Evolutionary conservation across 805 yeast species (phyloP).

Genomic region (Metschnikowia picachoensis): DNA sequence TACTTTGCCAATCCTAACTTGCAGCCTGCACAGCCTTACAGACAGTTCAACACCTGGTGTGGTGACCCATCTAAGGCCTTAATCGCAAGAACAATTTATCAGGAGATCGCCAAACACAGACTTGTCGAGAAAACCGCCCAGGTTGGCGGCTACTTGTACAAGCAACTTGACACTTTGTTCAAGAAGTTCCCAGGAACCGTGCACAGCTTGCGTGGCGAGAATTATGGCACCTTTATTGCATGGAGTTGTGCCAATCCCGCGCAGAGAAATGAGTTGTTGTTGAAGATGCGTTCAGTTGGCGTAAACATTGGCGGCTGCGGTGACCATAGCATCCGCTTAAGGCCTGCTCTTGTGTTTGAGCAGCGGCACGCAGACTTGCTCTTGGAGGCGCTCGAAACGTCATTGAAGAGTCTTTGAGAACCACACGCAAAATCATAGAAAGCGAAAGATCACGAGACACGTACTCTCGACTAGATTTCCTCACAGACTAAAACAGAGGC

Average conservation of each 20-base stretch:
- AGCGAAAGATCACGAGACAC: too few relatives aligned
- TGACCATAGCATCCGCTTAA: constrained; percentile 52
- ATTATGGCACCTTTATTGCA: constrained; percentile 63
- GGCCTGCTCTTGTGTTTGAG: constrained; percentile 63
- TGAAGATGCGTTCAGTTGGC: constrained; percentile 46
- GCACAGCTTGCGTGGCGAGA: constrained; percentile 56
- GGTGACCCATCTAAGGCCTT: constrained; percentile 71
- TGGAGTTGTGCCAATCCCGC: constrained; percentile 49
- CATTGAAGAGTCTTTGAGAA: constrained; percentile 4
- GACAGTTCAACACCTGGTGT: constrained; percentile 78
- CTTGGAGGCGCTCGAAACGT: constrained; percentile 36
- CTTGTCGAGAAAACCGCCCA: constrained; percentile 46
- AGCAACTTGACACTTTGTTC: constrained; percentile 37
- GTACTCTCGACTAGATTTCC: too few relatives aligned
- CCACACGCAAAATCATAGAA: too few relatives aligned
- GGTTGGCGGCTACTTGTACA: constrained; percentile 53
- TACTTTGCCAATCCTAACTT: constrained; percentile 57
- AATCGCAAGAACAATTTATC: constrained; percentile 56
- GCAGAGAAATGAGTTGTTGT: constrained; percentile 46
- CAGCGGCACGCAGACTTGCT: constrained; percentile 59
- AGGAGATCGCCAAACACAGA: constrained; percentile 48
- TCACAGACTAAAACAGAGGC: too few relatives aligned
- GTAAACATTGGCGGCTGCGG: constrained; percentile 70
- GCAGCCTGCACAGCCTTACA: constrained; percentile 57
- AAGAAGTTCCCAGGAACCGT: constrained; percentile 39